Evolutionary conservation across 345 rosid genomes (phyloP).

Genomic region (Pugionium dolabratum): DNA sequence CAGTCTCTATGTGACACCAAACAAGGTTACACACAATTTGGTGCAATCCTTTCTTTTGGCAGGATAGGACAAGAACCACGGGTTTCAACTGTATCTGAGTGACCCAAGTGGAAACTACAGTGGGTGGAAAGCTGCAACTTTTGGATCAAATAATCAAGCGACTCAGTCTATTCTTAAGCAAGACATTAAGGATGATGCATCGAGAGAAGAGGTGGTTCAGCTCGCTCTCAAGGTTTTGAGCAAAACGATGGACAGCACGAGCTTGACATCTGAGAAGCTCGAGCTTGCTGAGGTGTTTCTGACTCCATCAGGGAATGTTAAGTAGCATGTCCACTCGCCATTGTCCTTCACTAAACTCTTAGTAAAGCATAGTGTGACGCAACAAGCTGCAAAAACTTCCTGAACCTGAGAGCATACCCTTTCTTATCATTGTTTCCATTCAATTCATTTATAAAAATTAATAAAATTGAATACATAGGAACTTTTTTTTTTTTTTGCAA

Average conservation of each 20-base stretch:
- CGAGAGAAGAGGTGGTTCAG: conserved; percentile 65
- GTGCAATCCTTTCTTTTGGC: conserved; percentile 87
- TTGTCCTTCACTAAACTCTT: too few relatives aligned
- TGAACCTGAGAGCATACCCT: conserved; percentile 22
- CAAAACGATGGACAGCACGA: conserved; percentile 92
- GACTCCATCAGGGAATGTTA: conserved; percentile 65
- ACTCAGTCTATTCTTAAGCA: conserved; percentile 64
- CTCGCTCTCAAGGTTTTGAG: conserved; percentile 80
- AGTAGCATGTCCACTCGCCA: conserved; percentile 73
- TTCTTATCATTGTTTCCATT: too few relatives aligned
- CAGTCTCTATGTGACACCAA: conserved; percentile 89
- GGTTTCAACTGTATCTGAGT: conserved; percentile 89
- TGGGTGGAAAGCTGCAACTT: conserved; percentile 90
- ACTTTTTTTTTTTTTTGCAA: too few relatives aligned
- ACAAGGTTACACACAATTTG: conserved; percentile 93
- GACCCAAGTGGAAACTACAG: conserved; percentile 93
- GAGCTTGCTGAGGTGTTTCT: conserved; percentile 73
- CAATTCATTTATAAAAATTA: too few relatives aligned
- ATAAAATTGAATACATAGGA: too few relatives aligned
- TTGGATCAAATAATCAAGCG: conserved; percentile 89
- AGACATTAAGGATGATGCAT: conserved; percentile 16
- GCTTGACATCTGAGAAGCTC: conserved; percentile 81
- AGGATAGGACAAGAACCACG: conserved; percentile 83
- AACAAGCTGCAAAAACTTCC: conserved; percentile 59
- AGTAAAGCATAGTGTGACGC: conserved; percentile 66